phyloP scores from a whole-genome alignment of 2,329 filamentous ascomycete species.

The Magnaporthiopsis poae region DNA sequence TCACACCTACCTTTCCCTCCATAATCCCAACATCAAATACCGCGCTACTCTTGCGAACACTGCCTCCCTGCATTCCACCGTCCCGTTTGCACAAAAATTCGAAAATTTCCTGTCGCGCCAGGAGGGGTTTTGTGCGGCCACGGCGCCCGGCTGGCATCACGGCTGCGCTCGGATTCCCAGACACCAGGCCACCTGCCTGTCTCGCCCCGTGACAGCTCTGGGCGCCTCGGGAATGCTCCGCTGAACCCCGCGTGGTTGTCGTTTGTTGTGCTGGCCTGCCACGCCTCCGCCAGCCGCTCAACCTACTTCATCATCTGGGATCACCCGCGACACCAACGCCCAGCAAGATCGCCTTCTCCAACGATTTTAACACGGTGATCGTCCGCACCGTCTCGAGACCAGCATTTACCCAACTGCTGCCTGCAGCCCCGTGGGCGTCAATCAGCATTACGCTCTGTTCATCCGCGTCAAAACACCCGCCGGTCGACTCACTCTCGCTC shows the following conservation, averaged over 20 bases:
- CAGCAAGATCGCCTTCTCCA: not conserved
- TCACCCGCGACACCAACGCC: too few species aligned
- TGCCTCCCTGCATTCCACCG: not conserved
- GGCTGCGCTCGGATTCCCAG: not conserved
- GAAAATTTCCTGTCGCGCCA: not conserved
- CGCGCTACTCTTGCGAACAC: not conserved
- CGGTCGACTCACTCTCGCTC: not conserved
- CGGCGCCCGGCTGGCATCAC: not conserved
- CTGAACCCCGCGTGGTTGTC: not conserved
- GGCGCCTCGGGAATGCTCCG: not conserved
- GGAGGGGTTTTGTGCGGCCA: not conserved
- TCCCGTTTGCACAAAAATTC: not conserved
- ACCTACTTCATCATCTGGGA: not conserved
- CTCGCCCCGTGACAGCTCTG: not conserved
- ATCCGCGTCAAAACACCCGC: not conserved
- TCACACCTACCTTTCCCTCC: not conserved
- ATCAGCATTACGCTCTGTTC: not conserved
- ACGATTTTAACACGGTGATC: not conserved
- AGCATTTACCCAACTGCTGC: conserved; percentile 1
- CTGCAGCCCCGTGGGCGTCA: not conserved
- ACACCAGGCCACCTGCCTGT: not conserved
- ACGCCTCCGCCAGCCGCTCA: not conserved
- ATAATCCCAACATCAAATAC: not conserved
- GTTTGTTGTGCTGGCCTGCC: not conserved
- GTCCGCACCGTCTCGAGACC: conserved; percentile 3